Evolutionary conservation across 768 basidiomycete species (phyloP).

Genomic region (Collybia mongolica): DNA sequence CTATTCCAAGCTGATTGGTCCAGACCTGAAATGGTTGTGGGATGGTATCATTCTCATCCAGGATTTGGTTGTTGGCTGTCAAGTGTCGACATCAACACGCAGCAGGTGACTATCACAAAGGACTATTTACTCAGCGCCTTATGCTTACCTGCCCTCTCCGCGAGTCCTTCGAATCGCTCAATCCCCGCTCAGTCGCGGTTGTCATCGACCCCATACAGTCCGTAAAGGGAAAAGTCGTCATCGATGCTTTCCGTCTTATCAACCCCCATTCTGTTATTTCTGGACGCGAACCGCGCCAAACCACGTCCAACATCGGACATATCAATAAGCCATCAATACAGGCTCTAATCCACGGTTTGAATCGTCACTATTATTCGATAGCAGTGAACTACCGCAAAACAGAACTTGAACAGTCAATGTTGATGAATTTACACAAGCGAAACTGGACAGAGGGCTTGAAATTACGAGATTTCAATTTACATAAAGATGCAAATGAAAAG

Average conservation of each 20-base stretch:
- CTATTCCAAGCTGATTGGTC: not conserved
- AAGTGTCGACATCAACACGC: slow-evolving; percentile 98
- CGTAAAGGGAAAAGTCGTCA: slow-evolving; percentile 98
- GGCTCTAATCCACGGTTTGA: slow-evolving; percentile 95
- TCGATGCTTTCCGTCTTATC: slow-evolving; percentile 98
- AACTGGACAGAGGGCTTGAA: slow-evolving; percentile 99
- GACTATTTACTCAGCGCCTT: not conserved
- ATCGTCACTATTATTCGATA: slow-evolving; percentile 97
- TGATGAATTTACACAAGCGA: slow-evolving; percentile 98
- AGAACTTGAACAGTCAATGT: slow-evolving; percentile 96
- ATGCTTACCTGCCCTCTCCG: slow-evolving; percentile 12
- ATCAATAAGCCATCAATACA: slow-evolving; percentile 99
- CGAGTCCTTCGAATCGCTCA: slow-evolving; percentile 95
- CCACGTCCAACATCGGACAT: slow-evolving; percentile 97
- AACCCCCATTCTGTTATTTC: slow-evolving; percentile 86
- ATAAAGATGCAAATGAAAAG: slow-evolving; percentile 88
- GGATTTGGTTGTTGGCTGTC: slow-evolving; percentile 99
- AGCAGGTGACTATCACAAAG: slow-evolving; percentile 61
- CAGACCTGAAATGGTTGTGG: slow-evolving; percentile 96
- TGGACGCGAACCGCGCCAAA: slow-evolving; percentile 94
- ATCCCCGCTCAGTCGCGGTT: slow-evolving; percentile 92
- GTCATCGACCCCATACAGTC: slow-evolving; percentile 99
- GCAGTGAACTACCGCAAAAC: slow-evolving; percentile 98
- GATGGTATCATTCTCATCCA: slow-evolving; percentile 99
- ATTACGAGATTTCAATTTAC: slow-evolving; percentile 84